Conservation (phyloP, 2,329 filamentous ascomycete genomes). For the Cladophialophora bantiana region DNA sequence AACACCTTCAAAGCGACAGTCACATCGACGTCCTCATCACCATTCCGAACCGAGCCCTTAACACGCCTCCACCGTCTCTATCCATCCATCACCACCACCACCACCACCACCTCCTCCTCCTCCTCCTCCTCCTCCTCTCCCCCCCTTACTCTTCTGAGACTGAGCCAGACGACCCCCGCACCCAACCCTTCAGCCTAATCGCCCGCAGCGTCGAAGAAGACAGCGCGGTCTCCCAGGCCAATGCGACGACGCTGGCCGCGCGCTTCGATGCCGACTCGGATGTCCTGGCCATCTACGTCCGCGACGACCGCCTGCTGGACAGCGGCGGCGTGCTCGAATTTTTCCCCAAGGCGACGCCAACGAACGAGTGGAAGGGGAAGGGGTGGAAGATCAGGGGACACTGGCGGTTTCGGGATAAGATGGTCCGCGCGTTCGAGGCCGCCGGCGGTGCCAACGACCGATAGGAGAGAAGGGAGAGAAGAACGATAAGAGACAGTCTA, state of each 20-base stretch:
- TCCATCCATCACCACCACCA: too few species aligned
- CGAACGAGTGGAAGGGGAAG: slow-evolving; percentile 28
- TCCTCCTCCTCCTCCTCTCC: too few species aligned
- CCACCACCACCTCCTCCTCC: too few species aligned
- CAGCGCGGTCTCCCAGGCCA: not conserved
- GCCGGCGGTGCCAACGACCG: too few species aligned
- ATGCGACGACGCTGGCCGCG: not conserved
- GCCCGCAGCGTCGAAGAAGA: not conserved
- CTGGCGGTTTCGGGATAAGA: slow-evolving; percentile 3
- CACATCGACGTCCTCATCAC: not conserved
- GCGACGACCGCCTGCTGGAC: slow-evolving; percentile 35
- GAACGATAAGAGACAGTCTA: too few species aligned
- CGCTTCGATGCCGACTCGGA: not conserved
- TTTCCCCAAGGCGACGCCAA: slow-evolving; percentile 36
- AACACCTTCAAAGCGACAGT: not conserved
- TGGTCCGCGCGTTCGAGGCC: not conserved
- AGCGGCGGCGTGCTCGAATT: slow-evolving; percentile 39
- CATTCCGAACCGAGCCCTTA: not conserved
- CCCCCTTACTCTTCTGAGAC: not conserved
- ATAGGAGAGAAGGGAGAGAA: not conserved
- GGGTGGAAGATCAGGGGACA: slow-evolving; percentile 35
- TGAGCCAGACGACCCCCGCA: not conserved
- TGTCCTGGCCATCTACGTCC: not conserved
- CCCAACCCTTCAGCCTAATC: not conserved
- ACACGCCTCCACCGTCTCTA: not conserved